Evolutionary conservation across 768 basidiomycete genomes (phyloP), one percentile per base, ranked within the genome.

Genomic region (Boletus sensibilis): DNA sequence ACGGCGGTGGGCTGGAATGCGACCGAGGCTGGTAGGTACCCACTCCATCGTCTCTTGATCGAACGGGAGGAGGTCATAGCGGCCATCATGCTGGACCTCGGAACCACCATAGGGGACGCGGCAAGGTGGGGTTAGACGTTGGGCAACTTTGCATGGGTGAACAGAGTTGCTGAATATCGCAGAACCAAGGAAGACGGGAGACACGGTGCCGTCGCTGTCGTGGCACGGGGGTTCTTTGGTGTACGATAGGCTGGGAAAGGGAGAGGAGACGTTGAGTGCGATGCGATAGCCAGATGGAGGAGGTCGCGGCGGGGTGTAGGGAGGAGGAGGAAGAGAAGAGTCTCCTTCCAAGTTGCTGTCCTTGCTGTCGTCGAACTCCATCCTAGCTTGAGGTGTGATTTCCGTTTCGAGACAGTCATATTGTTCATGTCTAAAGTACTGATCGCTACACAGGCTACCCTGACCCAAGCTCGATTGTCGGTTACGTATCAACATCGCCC

Each of bases 61-160:
- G 67, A 89, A 87, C 4, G 90, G 88, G 0, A 94, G 78, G 35
- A 94, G 72, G 68, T 92, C 90, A 60, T 80, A 92, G 18, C 89
- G 78, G 1, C 88, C 89, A 9, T 74, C 53, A 59, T 92, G 90
- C 31, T 68, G 74, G 39, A 77, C 53, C 72, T 91, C 90, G 5
- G 58, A 62, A 6, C 87, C 87, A 14, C 81, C 88, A 61, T 81
- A 90, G 4, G 89, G 76, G 2, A 91, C 85, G 23, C 72, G 78
- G 66, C 70, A 82, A 56, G 70, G 75, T 60, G 60, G 79, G 65
- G n/a, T 64, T n/a, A 88, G 80, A 59, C 78, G 69, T 11, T 85
- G 82, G 1, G 76, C 83, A 62, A 92, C 82, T 76, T 93, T 94
- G 81, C 91, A 92, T 4, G 91, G 91, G 56, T 93, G 90, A 3